Percentiles rank a stretch among this genome's conserved stretches.
These are phyloP conservation scores for Boletus patriciae DNA, from an alignment of 768 basidiomycete species.

Conservation along the genomic window DNA sequence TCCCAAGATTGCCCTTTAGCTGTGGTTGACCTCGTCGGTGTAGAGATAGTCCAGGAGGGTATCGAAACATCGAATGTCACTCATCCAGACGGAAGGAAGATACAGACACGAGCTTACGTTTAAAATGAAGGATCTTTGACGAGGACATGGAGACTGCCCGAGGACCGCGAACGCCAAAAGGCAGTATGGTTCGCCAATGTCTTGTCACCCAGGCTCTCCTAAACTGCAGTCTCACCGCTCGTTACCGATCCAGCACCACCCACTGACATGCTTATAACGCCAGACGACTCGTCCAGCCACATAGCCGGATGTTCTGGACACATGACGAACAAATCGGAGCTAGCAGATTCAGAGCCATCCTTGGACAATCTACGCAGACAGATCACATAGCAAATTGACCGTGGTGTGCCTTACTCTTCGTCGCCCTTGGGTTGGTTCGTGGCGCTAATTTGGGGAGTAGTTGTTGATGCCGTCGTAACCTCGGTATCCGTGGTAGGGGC, in stretches of 20 bases:
- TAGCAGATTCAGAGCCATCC: too few relatives aligned
- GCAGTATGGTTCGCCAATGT: neutral
- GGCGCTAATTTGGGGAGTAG: neutral
- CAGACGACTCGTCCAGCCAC: neutral
- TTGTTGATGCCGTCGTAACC: neutral
- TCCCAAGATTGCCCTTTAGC: neutral
- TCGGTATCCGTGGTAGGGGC: too few relatives aligned
- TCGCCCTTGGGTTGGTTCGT: neutral
- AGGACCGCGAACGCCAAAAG: constrained; percentile 7
- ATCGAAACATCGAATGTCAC: constrained; percentile 20
- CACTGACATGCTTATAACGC: neutral
- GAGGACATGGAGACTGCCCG: constrained; percentile 22
- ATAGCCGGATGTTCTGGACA: constrained; percentile 3
- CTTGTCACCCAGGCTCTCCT: neutral
- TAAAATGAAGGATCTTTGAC: constrained; percentile 30
- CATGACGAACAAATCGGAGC: constrained; percentile 23
- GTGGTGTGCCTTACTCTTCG: constrained; percentile 3
- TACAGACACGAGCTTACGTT: constrained; percentile 17
- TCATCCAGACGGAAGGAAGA: neutral
- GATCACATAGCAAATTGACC: neutral
- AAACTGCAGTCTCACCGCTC: neutral
- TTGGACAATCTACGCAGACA: too few relatives aligned
- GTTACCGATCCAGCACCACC: neutral
- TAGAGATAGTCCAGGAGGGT: constrained; percentile 43
- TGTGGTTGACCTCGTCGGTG: constrained; percentile 27